Conservation (phyloP, 1,284 basidiomycete species). For the Tylopilus orsonianus region DNA sequence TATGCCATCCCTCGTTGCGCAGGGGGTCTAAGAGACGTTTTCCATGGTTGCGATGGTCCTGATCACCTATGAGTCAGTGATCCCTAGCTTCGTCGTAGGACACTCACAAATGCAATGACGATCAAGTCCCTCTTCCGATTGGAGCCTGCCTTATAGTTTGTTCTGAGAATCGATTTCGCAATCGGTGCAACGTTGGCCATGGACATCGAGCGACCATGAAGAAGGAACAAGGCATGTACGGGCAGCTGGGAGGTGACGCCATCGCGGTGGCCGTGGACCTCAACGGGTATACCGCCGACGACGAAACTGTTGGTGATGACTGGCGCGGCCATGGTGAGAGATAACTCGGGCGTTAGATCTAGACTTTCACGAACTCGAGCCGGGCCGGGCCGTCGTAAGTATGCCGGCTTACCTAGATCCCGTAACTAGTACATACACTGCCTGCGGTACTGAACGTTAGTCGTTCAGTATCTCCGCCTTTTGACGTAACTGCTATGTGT, state of each 20-base stretch:
- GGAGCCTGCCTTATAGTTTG: constrained; percentile 28
- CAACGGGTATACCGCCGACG: constrained; percentile 47
- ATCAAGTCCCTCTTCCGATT: constrained; percentile 42
- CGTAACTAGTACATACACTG: too few species aligned
- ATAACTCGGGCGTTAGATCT: neutral
- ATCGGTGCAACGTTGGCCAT: constrained; percentile 30
- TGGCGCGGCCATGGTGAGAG: constrained; percentile 19
- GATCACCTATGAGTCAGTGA: constrained; percentile 2
- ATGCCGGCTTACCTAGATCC: too few species aligned
- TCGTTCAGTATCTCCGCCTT: too few species aligned
- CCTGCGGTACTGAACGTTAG: too few species aligned
- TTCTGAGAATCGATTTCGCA: constrained; percentile 34
- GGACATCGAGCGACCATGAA: constrained; percentile 54
- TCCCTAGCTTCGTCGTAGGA: neutral
- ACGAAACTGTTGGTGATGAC: constrained; percentile 22
- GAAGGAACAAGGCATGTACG: constrained; percentile 53
- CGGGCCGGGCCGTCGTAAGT: too few species aligned
- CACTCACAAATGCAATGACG: constrained; percentile 57
- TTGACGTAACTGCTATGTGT: too few species aligned
- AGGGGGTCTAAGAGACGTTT: constrained; percentile 48
- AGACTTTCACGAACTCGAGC: too few species aligned
- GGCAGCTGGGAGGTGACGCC: constrained; percentile 29
- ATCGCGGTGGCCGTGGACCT: constrained; percentile 39
- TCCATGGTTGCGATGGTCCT: constrained; percentile 85
- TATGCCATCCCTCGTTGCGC: constrained; percentile 60